Conservation (phyloP, 345 rosid species). For the Salix exigua region DNA sequence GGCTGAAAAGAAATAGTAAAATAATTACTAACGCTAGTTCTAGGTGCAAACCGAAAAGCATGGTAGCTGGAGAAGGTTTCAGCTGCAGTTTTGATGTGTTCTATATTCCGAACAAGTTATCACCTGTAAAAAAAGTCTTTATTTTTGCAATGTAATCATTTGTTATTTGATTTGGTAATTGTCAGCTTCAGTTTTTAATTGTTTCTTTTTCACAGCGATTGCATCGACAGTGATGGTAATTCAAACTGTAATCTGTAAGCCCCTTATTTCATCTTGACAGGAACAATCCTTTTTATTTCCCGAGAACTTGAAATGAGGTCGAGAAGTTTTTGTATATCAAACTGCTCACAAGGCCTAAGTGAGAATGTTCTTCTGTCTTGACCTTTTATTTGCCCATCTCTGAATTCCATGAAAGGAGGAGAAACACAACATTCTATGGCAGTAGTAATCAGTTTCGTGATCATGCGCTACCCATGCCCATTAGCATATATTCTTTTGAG, state of each 20-base stretch:
- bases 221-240: neutral
- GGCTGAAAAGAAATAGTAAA: constrained; percentile 2
- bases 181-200: neutral
- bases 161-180: neutral
- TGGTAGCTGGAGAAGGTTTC: constrained; percentile 16
- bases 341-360: neutral
- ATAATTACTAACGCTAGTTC: constrained; percentile 11
- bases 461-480: neutral
- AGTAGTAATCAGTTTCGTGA: neutral
- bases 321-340: too few species aligned
- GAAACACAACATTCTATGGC: neutral
- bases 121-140: neutral
- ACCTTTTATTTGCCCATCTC: neutral
- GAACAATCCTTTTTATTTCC: neutral
- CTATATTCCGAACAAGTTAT: neutral
- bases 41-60: constrained; percentile 13
- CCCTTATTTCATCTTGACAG: neutral
- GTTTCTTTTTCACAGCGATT: neutral
- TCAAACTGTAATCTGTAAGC: neutral
- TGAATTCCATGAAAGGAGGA: neutral
- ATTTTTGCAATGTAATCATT: constrained; percentile 8
- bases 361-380: neutral
- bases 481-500: neutral
- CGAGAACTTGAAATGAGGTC: too few species aligned
- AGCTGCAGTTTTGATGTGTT: constrained; percentile 24